Conservation (phyloP, 1,284 basidiomycete species). For the Phlebopus sp. region DNA sequence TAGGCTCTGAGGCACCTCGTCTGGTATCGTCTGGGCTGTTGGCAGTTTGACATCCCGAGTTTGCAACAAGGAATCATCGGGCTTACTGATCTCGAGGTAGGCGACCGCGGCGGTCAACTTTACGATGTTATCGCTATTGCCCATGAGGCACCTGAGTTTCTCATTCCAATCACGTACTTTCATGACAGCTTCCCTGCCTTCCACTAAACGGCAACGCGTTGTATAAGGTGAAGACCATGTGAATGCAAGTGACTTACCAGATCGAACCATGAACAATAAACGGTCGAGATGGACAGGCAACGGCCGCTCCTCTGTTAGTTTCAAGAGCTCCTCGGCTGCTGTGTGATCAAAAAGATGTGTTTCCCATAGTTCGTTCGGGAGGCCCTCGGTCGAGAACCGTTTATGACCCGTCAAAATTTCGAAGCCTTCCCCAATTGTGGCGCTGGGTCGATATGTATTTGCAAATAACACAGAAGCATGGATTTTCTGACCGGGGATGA, state of each 20-base stretch:
- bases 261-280: conserved; percentile 29
- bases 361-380: conserved; percentile 22
- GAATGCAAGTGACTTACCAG: conserved; percentile 12
- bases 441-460: conserved; percentile 23
- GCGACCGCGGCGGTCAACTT: conserved; percentile 22
- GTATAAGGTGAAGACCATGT: background rate
- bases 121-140: conserved; percentile 11
- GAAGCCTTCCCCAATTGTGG: conserved; percentile 27
- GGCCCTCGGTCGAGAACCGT: background rate
- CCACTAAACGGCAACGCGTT: conserved; percentile 9
- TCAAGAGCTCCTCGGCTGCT: conserved; percentile 17
- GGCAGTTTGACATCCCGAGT: background rate
- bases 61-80: background rate
- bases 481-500: conserved; percentile 31
- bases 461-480: conserved; percentile 29
- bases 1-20: background rate
- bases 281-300: conserved; percentile 25
- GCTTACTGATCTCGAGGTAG: conserved; percentile 26
- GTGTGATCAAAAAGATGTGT: conserved; percentile 23
- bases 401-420: conserved; percentile 18
- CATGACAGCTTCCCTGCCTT: conserved; percentile 21
- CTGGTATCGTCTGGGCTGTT: background rate
- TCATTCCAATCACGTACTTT: conserved; percentile 11
- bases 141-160: conserved; percentile 13
- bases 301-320: conserved; percentile 7